phyloP scores from a whole-genome alignment of 257 asterid genomes.

The Linaria vulgaris region DNA sequence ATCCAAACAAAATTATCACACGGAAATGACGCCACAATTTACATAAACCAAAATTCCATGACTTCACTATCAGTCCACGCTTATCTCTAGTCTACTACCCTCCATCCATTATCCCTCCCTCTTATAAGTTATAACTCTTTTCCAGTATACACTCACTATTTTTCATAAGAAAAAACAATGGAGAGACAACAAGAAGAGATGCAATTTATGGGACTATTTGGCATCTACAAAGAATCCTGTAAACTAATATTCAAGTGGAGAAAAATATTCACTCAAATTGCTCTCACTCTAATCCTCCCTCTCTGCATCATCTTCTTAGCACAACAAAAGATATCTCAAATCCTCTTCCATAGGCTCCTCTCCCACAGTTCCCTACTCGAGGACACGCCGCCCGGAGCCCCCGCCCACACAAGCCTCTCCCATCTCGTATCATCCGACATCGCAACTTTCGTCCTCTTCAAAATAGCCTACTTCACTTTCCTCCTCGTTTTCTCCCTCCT shows the following conservation, averaged over 20 bases:
- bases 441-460: conserved; percentile 35
- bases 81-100: too few relatives aligned
- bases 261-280: conserved; percentile 56
- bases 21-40: too few relatives aligned
- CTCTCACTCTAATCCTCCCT: conserved; percentile 58
- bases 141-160: neutral
- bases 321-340: conserved; percentile 37
- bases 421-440: conserved; percentile 40
- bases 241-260: conserved; percentile 43
- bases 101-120: too few relatives aligned
- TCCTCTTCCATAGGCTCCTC: conserved; percentile 33
- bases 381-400: conserved; percentile 23
- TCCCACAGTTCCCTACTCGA: conserved; percentile 23
- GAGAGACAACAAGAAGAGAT: conserved; percentile 68
- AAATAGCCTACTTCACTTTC: conserved; percentile 32
- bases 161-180: conserved; percentile 45
- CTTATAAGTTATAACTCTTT: too few relatives aligned
- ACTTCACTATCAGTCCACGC: too few relatives aligned
- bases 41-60: too few relatives aligned
- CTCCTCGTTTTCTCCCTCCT: conserved; percentile 56
- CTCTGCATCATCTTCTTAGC: conserved; percentile 56
- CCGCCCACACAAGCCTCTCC: conserved; percentile 23
- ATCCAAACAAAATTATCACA: too few relatives aligned
- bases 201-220: conserved; percentile 54
- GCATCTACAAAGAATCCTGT: conserved; percentile 50